Percentiles rank a stretch among this genome's conserved stretches.
Conservation (phyloP, 78 protist genomes). For the Anaeramoeba flamelloides region DNA sequence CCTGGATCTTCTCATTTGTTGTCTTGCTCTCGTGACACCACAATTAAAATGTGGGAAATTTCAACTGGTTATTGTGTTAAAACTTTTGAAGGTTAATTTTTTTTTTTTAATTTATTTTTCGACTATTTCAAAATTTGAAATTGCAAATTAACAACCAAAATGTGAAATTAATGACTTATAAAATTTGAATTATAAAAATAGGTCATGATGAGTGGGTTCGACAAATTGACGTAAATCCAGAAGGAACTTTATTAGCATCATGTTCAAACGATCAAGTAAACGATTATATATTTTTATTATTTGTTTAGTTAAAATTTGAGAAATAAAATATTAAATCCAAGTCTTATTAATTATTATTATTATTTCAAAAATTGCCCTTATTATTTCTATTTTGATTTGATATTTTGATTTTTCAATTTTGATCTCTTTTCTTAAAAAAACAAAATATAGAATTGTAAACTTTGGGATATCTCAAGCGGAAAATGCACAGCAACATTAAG, state of each 20-base stretch:
- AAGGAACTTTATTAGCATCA: constrained; percentile 27
- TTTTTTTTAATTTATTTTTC: background rate
- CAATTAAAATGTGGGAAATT: constrained; percentile 46
- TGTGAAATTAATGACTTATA: too few relatives aligned
- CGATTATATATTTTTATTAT: background rate
- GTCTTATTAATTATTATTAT: background rate
- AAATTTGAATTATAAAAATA: too few relatives aligned
- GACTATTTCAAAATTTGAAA: constrained; percentile 3
- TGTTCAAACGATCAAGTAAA: constrained; percentile 34
- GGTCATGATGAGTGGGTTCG: constrained; percentile 70
- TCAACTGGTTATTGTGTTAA: constrained; percentile 42
- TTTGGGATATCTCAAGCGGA: constrained; percentile 47
- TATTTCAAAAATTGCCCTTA: background rate
- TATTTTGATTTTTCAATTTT: background rate
- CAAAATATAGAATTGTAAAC: constrained; percentile 30
- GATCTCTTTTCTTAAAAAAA: background rate
- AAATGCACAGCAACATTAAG: constrained; percentile 31
- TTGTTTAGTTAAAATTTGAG: background rate
- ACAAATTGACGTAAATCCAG: constrained; percentile 13
- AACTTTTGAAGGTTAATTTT: constrained; percentile 14
- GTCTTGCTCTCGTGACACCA: constrained; percentile 50
- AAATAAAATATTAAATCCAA: background rate
- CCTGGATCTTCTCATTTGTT: constrained; percentile 47
- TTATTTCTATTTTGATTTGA: constrained; percentile 6
- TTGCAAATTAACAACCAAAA: constrained; percentile 38